Conservation (phyloP, 257 asterid species). For the Forsythia viridissima region DNA sequence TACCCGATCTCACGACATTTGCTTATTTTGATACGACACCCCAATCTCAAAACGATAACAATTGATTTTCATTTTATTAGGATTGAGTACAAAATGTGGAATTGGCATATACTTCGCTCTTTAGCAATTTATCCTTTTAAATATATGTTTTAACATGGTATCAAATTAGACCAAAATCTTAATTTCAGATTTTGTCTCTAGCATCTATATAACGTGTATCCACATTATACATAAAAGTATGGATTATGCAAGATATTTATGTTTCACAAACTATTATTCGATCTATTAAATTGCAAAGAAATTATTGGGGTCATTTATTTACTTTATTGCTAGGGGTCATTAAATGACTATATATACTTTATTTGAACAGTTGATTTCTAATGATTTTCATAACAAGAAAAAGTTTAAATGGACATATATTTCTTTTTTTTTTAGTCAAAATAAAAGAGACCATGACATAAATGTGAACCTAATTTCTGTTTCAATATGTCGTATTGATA, state of each 20-base stretch:
- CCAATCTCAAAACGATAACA: background rate
- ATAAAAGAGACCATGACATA: background rate
- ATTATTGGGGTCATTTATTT: too few relatives aligned
- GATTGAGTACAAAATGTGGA: background rate
- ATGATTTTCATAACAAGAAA: background rate
- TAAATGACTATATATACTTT: too few relatives aligned
- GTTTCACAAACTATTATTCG: background rate
- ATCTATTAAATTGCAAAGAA: too few relatives aligned
- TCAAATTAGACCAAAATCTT: too few relatives aligned
- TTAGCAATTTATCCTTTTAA: background rate
- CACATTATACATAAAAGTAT: too few relatives aligned
- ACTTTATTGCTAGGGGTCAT: too few relatives aligned
- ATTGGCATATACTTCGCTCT: background rate
- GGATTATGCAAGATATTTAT: too few relatives aligned
- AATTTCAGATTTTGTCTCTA: too few relatives aligned
- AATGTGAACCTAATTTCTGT: background rate
- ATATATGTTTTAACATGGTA: too few relatives aligned
- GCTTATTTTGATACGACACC: background rate
- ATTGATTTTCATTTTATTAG: background rate
- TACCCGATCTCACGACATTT: too few relatives aligned
- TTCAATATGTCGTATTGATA: background rate
- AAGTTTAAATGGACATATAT: background rate
- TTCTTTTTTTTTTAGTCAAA: background rate
- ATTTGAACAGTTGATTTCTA: too few relatives aligned
- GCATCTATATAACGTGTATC: too few relatives aligned